Conservation (phyloP, 495 filamentous ascomycete genomes). For the Annulohypoxylon nitens region DNA sequence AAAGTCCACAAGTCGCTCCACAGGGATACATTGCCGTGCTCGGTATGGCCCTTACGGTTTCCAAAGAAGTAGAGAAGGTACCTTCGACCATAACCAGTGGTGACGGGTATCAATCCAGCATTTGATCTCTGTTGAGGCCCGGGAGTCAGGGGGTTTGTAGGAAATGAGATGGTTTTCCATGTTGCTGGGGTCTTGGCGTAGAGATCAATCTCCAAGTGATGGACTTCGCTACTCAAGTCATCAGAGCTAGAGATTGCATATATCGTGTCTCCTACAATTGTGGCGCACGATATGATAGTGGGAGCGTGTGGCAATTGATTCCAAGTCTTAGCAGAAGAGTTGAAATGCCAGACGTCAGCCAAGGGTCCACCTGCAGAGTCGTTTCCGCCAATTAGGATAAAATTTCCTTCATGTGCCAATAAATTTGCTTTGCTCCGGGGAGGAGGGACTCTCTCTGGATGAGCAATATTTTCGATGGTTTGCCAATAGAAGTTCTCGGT, state of each 20-base stretch:
- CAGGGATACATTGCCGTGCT: constrained; percentile 46
- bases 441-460: constrained; percentile 41
- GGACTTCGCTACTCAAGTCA: constrained; percentile 56
- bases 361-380: constrained; percentile 38
- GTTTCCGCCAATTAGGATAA: constrained; percentile 61
- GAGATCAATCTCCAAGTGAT: constrained; percentile 56
- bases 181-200: constrained; percentile 50
- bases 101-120: constrained; percentile 61
- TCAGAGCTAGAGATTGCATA: constrained; percentile 58
- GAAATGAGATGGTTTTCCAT: constrained; percentile 62
- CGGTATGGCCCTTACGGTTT: constrained; percentile 27
- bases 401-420: constrained; percentile 49
- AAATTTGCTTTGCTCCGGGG: constrained; percentile 39
- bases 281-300: constrained; percentile 49
- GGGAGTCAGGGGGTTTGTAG: constrained; percentile 61
- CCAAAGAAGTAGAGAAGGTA: constrained; percentile 69
- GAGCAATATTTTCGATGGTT: constrained; percentile 43
- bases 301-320: constrained; percentile 58
- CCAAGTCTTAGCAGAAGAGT: constrained; percentile 58
- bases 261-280: constrained; percentile 58
- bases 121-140: constrained; percentile 60
- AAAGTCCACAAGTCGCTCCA: constrained; percentile 64
- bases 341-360: constrained; percentile 64
- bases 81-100: constrained; percentile 63
- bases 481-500: constrained; percentile 55